Evolutionary conservation across 2,329 filamentous ascomycete genomes (phyloP), one percentile per base, ranked within the genome.

Genomic region (Diplodia seriata): DNA sequence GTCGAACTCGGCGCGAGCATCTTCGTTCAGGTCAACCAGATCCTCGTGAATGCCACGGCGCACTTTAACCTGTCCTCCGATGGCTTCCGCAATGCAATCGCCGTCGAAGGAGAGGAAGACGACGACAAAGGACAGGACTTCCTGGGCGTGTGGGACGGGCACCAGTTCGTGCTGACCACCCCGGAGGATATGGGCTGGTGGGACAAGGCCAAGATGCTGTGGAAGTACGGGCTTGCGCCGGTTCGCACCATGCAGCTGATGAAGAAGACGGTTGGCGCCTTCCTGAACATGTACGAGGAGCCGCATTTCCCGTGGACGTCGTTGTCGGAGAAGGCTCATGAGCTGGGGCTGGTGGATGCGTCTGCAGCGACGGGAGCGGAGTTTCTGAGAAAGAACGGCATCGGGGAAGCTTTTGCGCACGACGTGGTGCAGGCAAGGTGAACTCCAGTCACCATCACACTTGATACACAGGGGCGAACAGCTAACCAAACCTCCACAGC

Each of bases 1-100:
- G 86, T 97, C 43, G 95, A 99, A 78, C 84, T 98, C 0, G 95
- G 95, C 18, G 95, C 91, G 12, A 94, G 91, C 70, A 97, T 98
- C 73, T 99, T 98, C 76, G 92, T 98, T 54, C 78, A 90, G 59
- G 86, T 91, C 53, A 99, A 98, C 75, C 83, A 88, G 49, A 97
- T 97, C 73, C 85, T 99, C 49, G 87, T 89, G 73, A 89, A 91
- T 66, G 91, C 93, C 0, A 89, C 87, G 8, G 80, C 85, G 38
- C 84, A 87, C 15, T 93, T 97, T 75, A 87, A 87, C n/a, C 87
- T 99, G 3, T 80, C 82, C 0, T 83, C 54, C 3, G 55, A 51
- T 3, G 43, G 40, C 31, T 29, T 20, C 78, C 80, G 38, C 64
- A 76, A 80, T 8, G 80, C 85, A 40, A 81, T 83, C 20, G 85